Evolutionary conservation across 2,329 filamentous ascomycete species (phyloP).

Genomic region (Penicillium fuscoglaucum): DNA sequence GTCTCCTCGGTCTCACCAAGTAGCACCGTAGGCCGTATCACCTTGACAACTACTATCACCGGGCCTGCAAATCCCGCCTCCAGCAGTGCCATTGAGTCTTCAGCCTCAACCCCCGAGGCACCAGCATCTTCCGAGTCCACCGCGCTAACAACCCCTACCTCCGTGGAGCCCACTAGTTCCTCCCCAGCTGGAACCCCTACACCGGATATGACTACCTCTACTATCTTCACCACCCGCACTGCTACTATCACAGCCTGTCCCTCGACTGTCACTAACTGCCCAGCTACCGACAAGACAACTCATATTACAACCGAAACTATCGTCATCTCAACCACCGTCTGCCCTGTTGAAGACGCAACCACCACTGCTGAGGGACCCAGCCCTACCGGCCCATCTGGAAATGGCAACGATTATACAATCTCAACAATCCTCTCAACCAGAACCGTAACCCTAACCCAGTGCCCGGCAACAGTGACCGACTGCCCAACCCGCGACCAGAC

Average conservation of each 20-base stretch:
- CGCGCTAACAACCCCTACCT: background rate
- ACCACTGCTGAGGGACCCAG: background rate
- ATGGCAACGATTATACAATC: slow-evolving; percentile 5
- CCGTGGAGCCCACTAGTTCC: background rate
- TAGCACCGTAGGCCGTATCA: background rate
- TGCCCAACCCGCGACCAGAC: slow-evolving; percentile 19
- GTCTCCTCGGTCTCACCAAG: background rate
- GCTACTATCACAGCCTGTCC: slow-evolving; percentile 29
- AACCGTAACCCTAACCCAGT: slow-evolving; percentile 17
- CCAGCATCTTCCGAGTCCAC: background rate
- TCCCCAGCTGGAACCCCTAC: background rate
- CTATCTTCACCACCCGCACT: slow-evolving; percentile 20
- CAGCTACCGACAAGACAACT: slow-evolving; percentile 16
- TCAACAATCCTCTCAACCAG: slow-evolving; percentile 16
- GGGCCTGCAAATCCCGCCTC: background rate
- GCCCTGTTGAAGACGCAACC: slow-evolving; percentile 15
- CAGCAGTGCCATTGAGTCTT: background rate
- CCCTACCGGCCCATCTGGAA: background rate
- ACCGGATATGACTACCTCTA: slow-evolving; percentile 21
- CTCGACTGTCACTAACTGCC: slow-evolving; percentile 28
- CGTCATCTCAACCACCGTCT: slow-evolving; percentile 24
- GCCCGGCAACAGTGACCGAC: slow-evolving; percentile 16
- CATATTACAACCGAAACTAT: slow-evolving; percentile 23
- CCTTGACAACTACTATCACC: background rate
- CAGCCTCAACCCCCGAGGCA: background rate